Base-by-base conservation (phyloP, 2,329 filamentous ascomycete genomes). In the Fusarium drepaniforme region DNA sequence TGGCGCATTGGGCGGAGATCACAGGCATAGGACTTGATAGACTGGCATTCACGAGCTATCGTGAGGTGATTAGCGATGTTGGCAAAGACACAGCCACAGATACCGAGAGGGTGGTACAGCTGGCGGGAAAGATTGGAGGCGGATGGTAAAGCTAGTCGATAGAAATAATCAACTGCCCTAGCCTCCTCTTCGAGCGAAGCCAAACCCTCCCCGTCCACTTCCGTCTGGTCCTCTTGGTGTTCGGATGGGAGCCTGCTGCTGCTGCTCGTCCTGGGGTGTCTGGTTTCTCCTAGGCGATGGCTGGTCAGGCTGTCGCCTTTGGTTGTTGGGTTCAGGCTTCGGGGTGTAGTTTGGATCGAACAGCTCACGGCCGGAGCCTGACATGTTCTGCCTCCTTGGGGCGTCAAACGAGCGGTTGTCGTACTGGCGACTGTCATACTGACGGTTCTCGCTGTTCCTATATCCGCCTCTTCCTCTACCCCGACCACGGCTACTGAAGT, bases 21-120 rank as follows among this genome's bases (percentile, higher is more conserved):
- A 96, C 94, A 66, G 90, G 90, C 64, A 91, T 97, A 75, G 88
- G 90, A 30, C 84, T 93, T 79, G 90, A 92, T 71, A 94, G 89
- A 81, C 86, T 99, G 80, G 90, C 92, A 67, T 94, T 93, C 82
- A 99, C 97, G 67, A 97, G 91, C 62, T 99, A 94, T 85, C 91
- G 97, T 73, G 93, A 96, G 83, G 96, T 99, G 25, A 92, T 98
- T 79, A 98, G 96, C 85, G 95, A 98, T 82, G 95, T 99, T 51
- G 97, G 97, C 61, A 97, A 97, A 85, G 88, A 90, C 74, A 85
- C 89, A 82, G 80, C 87, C 83, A 86, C 88, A 70, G 93, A 95
- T 81, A 93, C 94, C 51, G 93, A 97, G 80, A 90, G 92, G 70
- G 96, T 98, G 46, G 93, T 95, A 68, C 95, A 97, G 80, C 88